Percentiles rank a stretch among this genome's conserved stretches.
These are phyloP conservation scores for Boletus pseudopeckii DNA, from an alignment of 768 basidiomycete genomes.

Conservation along the genomic window DNA sequence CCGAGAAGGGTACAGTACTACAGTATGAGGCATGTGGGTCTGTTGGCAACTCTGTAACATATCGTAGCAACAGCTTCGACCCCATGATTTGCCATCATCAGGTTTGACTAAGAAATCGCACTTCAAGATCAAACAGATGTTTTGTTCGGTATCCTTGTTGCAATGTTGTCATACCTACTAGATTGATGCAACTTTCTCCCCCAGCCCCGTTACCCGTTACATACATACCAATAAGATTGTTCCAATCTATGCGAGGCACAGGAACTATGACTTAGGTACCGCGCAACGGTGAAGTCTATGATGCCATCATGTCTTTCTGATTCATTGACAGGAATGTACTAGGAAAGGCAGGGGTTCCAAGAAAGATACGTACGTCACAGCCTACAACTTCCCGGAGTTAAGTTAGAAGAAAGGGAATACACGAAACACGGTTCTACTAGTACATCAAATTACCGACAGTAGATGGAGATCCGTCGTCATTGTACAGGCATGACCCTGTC, in stretches of 20 bases:
- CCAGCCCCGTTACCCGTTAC: not conserved
- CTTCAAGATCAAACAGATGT: not conserved
- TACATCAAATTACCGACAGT: constrained; percentile 25
- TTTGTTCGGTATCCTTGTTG: not conserved
- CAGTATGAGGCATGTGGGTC: too few relatives aligned
- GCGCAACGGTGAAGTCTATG: not conserved
- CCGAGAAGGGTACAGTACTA: not conserved
- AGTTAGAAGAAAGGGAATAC: not conserved
- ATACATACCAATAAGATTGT: not conserved
- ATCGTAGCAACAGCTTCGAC: not conserved
- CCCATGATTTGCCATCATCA: not conserved
- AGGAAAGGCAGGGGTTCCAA: not conserved
- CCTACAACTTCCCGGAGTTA: not conserved
- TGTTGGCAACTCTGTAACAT: not conserved
- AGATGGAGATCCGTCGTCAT: constrained; percentile 27
- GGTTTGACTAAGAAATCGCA: not conserved
- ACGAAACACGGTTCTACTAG: not conserved
- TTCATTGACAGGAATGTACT: not conserved
- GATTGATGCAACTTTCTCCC: too few relatives aligned
- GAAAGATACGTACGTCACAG: not conserved
- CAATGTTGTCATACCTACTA: not conserved
- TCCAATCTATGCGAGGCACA: not conserved
- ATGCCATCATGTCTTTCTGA: not conserved
- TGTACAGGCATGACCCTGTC: constrained; percentile 34
- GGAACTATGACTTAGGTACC: too few relatives aligned